phyloP scores from a whole-genome alignment of 257 asterid species.

The Solanum lignicaule region DNA sequence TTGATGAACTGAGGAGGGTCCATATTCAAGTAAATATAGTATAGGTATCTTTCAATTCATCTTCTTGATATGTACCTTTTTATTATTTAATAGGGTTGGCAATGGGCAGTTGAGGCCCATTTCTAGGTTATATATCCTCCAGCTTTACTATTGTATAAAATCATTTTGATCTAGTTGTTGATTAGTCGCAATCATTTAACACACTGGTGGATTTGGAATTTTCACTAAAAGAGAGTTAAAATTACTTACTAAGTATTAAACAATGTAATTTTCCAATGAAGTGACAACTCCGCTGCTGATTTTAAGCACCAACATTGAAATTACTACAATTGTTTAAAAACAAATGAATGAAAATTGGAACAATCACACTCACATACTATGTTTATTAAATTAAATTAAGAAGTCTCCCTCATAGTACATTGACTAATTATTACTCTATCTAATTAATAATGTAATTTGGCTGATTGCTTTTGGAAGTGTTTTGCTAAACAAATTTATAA shows the following conservation, averaged over 20 bases:
- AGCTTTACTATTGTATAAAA: background rate
- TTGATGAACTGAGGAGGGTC: background rate
- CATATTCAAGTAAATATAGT: background rate
- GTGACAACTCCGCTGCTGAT: background rate
- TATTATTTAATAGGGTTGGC: background rate
- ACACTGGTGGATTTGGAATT: accelerated
- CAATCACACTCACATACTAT: background rate
- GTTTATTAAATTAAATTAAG: background rate
- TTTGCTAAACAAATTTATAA: background rate
- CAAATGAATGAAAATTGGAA: background rate
- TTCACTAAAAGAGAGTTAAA: background rate
- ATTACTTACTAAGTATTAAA: background rate
- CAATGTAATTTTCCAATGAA: background rate
- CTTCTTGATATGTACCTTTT: background rate
- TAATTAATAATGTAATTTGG: background rate
- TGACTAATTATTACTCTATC: background rate
- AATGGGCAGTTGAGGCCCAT: background rate
- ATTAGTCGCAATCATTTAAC: background rate
- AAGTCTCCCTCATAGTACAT: background rate
- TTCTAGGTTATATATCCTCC: background rate
- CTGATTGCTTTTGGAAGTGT: background rate
- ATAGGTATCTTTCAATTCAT: background rate
- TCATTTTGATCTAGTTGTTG: background rate
- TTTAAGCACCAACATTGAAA: background rate
- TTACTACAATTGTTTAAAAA: background rate